Conservation (phyloP, 164 flowering plant species). For the Annona squamosa region DNA sequence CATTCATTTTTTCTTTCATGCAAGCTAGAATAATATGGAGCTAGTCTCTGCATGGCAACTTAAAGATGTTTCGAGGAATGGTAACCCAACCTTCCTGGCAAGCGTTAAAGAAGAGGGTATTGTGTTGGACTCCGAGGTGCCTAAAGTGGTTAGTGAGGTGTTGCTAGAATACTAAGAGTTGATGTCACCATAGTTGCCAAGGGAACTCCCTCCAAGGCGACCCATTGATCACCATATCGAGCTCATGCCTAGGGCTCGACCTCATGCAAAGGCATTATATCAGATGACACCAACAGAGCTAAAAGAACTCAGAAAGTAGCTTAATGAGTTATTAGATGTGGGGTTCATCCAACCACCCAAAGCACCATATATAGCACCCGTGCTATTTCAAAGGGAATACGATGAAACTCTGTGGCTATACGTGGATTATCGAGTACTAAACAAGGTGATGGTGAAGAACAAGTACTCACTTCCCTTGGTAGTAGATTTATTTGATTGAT, state of each 20-base stretch:
- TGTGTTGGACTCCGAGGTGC: background rate
- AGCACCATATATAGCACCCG: constrained; percentile 3
- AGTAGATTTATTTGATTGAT: constrained; percentile 1
- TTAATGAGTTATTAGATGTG: background rate
- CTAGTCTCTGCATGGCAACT: background rate
- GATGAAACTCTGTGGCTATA: constrained; percentile 7
- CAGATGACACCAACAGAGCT: constrained; percentile 7
- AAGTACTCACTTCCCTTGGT: constrained; percentile 9
- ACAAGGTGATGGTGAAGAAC: constrained; percentile 6
- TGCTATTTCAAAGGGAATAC: constrained; percentile 8
- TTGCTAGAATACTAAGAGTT: constrained; percentile 6
- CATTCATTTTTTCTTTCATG: background rate
- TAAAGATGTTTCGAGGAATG: background rate
- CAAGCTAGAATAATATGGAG: background rate
- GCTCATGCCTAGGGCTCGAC: constrained; percentile 2
- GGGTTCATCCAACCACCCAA: background rate
- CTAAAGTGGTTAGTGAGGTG: background rate
- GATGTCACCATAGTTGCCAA: constrained; percentile 8
- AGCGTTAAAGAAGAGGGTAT: background rate
- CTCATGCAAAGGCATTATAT: background rate
- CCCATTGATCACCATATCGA: constrained; percentile 9
- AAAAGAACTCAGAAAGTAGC: background rate
- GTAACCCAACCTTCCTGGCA: background rate
- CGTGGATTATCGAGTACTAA: constrained; percentile 8
- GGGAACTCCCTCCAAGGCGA: background rate